A percentile compares a stretch with the other conserved stretches of the same genome.
Conservation (phyloP, 208 protist genomes). For the Pavlovales sp. region DNA sequence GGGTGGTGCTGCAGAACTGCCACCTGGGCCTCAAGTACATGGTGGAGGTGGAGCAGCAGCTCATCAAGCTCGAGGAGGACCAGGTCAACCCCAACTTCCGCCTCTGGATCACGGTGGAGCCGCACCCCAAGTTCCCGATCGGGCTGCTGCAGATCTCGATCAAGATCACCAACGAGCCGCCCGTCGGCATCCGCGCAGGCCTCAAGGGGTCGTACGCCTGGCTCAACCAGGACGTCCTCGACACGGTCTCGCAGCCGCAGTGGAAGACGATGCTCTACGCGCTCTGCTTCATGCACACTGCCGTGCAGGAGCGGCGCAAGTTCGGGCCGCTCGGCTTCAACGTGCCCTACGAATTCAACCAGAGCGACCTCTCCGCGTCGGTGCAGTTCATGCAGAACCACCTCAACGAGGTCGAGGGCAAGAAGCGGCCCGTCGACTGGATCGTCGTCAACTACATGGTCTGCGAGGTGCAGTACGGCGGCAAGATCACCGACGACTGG, state of each 20-base stretch:
- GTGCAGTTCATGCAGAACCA: conserved; percentile 95
- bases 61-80: conserved; percentile 49
- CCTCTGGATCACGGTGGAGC: conserved; percentile 73
- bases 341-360: conserved; percentile 98
- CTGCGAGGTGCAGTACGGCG: conserved; percentile 97
- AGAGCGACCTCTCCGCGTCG: conserved; percentile 80
- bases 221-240: conserved; percentile 90
- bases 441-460: conserved; percentile 88
- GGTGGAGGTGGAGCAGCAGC: conserved; percentile 50
- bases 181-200: conserved; percentile 90
- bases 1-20: conserved; percentile 78
- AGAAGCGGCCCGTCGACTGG: conserved; percentile 74
- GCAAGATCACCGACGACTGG: conserved; percentile 96
- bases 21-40: conserved; percentile 74
- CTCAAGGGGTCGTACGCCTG: conserved; percentile 89
- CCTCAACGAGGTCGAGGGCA: conserved; percentile 79
- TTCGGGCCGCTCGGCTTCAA: conserved; percentile 97
- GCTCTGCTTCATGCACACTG: conserved; percentile 92
- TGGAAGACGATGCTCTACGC: conserved; percentile 92
- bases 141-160: conserved; percentile 78
- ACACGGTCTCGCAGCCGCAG: conserved; percentile 84
- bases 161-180: conserved; percentile 96
- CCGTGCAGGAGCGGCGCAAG: conserved; percentile 93
- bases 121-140: conserved; percentile 72
- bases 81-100: conserved; percentile 63